Conservation (phyloP, 257 asterid species). For the Forsythia viridissima region DNA sequence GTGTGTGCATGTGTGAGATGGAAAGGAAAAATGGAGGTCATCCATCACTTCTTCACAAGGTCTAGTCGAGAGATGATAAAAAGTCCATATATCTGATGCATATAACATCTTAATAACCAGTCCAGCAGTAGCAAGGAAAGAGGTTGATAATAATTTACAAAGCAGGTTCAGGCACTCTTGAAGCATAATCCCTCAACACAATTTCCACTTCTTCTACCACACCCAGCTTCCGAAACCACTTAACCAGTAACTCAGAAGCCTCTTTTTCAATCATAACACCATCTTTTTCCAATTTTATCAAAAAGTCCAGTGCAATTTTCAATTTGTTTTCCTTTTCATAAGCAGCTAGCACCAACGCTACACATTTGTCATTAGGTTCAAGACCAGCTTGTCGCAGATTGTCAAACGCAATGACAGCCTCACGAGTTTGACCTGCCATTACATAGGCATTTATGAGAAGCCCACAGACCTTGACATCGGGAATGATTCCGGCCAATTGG, state of each 20-base stretch:
- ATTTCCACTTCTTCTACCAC: conserved; percentile 73
- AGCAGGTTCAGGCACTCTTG: conserved; percentile 14
- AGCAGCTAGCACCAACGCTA: conserved; percentile 55
- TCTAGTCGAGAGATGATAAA: neutral
- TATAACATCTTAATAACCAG: neutral
- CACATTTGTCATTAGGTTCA: conserved; percentile 79
- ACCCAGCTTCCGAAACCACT: conserved; percentile 74
- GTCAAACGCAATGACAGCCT: conserved; percentile 69
- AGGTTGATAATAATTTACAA: conserved; percentile 16
- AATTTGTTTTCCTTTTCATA: conserved; percentile 67
- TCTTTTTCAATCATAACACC: conserved; percentile 60
- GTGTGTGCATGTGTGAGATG: neutral
- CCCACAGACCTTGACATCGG: conserved; percentile 74
- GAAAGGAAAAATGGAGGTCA: neutral
- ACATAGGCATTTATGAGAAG: conserved; percentile 81
- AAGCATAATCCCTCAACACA: conserved; percentile 60
- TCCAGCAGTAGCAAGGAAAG: neutral
- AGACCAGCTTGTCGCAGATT: conserved; percentile 65
- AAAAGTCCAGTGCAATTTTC: conserved; percentile 60
- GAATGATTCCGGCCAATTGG: conserved; percentile 74
- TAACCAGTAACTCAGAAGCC: conserved; percentile 59
- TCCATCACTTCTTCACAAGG: neutral
- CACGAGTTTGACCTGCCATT: conserved; percentile 52
- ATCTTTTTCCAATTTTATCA: conserved; percentile 61
- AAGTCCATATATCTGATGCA: neutral